phyloP scores from a whole-genome alignment of 1,284 basidiomycete genomes.

The Cutaneotrichosporon arboriforme region DNA sequence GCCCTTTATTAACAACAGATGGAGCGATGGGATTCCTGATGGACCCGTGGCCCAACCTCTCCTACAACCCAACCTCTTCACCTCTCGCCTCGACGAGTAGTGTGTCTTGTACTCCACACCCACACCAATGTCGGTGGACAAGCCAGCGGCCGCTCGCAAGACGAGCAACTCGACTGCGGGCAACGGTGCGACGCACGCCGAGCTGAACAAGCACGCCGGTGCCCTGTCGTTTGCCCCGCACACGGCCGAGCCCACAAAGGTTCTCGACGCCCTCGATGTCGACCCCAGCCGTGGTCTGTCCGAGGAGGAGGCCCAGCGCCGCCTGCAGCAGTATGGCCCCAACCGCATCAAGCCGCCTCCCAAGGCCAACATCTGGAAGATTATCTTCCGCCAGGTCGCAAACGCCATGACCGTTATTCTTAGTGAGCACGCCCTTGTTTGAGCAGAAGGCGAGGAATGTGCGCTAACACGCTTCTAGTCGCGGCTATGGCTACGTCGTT shows the following conservation, averaged over 20 bases:
- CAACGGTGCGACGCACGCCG: too few relatives aligned
- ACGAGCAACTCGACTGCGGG: too few relatives aligned
- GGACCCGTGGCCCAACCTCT: too few relatives aligned
- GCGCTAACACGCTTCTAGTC: slow-evolving; percentile 34
- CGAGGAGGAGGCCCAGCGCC: slow-evolving; percentile 23
- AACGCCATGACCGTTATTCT: slow-evolving; percentile 48
- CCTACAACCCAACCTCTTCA: too few relatives aligned
- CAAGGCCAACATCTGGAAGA: slow-evolving; percentile 36
- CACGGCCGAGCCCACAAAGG: slow-evolving; percentile 30
- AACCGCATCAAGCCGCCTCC: slow-evolving; percentile 47
- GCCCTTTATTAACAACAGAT: too few relatives aligned
- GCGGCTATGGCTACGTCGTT: slow-evolving; percentile 62
- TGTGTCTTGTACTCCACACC: too few relatives aligned
- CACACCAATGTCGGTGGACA: too few relatives aligned
- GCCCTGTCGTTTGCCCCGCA: slow-evolving; percentile 23
- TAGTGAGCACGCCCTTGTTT: slow-evolving; percentile 35
- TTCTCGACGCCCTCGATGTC: slow-evolving; percentile 35
- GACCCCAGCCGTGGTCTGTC: slow-evolving; percentile 34
- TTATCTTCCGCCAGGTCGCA: slow-evolving; percentile 42
- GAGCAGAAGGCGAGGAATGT: too few relatives aligned
- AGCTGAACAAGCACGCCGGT: too few relatives aligned
- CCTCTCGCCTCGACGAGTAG: too few relatives aligned
- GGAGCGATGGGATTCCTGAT: too few relatives aligned
- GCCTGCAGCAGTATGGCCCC: slow-evolving; percentile 40
- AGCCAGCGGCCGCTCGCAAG: too few relatives aligned